Base-by-base conservation (phyloP, 2,329 filamentous ascomycete species). In the Aspergillus brunneoviolaceus region DNA sequence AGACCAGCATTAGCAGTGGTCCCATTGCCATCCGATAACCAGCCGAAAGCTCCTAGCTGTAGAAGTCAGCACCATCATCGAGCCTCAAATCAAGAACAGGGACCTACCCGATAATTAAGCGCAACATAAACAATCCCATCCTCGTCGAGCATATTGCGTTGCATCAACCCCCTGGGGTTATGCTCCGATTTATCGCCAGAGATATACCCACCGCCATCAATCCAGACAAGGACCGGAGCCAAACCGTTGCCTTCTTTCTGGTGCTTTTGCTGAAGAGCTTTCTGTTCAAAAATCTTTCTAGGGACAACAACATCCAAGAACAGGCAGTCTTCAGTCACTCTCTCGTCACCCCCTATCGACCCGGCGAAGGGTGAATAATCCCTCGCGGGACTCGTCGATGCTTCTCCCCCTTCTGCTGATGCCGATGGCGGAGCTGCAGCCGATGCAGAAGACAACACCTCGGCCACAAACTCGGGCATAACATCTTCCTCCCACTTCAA, bases 11-110 rank as follows among this genome's bases (percentile, higher is more conserved):
- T 85, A 2, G 80, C 72, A 3, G 74, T 75, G 4, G 27, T 10
- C 9, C 80, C 81, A 60, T 78, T 72, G 21, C 77, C 75, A 48
- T 78, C 82, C 11, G 75, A 76, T 55, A 81, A 69, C 72, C 74
- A 84, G 4, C 81, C 81, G 66, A 83, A 79, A 4, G 78, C 79
- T 1, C 81, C 81, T 10, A 84, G 70, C 66, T 75, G 39, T 19
- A 19, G 39, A 19, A 45, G 16, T 45, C 5, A 45, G 16, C 39
- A 45, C 5, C 14, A 6, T 6, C 33, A 51, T 21, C 11, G 11
- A 47, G 16, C 45, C 33, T 63, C 39, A 62, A 51, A 39, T n/a
- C 33, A 35, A 35, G 33, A 16, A 35, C 23, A 55, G 19, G 21
- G 51, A 69, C 69, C 65, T 62, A 74, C 71, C 16, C 80, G 72